A percentile compares a stretch with the other conserved stretches of the same genome.
Evolutionary conservation across 805 yeast species (phyloP).

Genomic region (Wickerhamomyces xylosicus): DNA sequence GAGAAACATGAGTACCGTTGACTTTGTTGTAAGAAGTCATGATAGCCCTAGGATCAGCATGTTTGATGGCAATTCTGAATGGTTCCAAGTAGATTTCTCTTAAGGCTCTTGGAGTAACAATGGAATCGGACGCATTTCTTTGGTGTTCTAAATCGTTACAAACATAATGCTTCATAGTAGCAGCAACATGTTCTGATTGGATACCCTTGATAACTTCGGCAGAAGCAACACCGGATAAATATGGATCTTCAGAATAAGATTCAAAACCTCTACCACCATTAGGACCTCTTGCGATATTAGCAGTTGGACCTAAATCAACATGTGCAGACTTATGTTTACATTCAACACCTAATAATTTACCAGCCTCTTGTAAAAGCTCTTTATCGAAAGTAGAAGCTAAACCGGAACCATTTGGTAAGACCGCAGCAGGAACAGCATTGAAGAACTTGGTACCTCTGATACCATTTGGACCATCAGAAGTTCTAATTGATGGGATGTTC

Average conservation of each 20-base stretch:
- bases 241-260: constrained; percentile 53
- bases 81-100: constrained; percentile 58
- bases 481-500: constrained; percentile 35
- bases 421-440: constrained; percentile 41
- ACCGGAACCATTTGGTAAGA: constrained; percentile 50
- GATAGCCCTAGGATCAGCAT: constrained; percentile 40
- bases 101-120: constrained; percentile 48
- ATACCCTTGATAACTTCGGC: constrained; percentile 44
- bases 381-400: constrained; percentile 47
- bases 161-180: constrained; percentile 53
- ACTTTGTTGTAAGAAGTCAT: constrained; percentile 59
- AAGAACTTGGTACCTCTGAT: constrained; percentile 48
- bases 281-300: constrained; percentile 48
- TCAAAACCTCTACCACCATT: constrained; percentile 57
- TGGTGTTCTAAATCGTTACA: constrained; percentile 55
- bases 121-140: constrained; percentile 35
- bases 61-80: constrained; percentile 46
- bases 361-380: constrained; percentile 37
- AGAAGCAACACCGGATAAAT: constrained; percentile 34
- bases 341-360: constrained; percentile 42
- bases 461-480: constrained; percentile 57
- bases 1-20: constrained; percentile 49
- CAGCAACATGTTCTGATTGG: constrained; percentile 38
- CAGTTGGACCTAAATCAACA: constrained; percentile 37
- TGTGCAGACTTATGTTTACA: constrained; percentile 44